Evolutionary conservation across 495 filamentous ascomycete genomes (phyloP).

Genomic region (Aspergillus homomorphus): DNA sequence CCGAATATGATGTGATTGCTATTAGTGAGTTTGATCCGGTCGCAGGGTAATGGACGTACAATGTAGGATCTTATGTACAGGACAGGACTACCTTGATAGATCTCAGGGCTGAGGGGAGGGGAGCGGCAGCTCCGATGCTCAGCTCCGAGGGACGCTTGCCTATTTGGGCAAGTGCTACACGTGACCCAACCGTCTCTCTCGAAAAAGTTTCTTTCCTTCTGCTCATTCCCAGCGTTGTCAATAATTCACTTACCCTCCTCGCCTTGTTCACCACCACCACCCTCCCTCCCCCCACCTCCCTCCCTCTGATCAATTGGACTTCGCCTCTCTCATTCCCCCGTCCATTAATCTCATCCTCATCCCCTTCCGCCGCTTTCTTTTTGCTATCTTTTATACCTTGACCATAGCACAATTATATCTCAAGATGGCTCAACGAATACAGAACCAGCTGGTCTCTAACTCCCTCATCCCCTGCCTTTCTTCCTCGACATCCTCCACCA

Average conservation of each 20-base stretch:
- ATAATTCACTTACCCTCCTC: not conserved
- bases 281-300: constrained; percentile 14
- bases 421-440: constrained; percentile 47
- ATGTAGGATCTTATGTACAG: no score
- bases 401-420: constrained; percentile 2
- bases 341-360: constrained; percentile 21
- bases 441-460: constrained; percentile 37
- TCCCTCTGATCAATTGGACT: constrained; percentile 3
- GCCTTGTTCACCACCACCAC: constrained; percentile 9
- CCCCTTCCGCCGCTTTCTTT: not conserved
- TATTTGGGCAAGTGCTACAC: constrained; percentile 10
- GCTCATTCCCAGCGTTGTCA: not conserved
- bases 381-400: not conserved
- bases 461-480: constrained; percentile 40
- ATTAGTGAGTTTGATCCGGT: no score
- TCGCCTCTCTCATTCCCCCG: constrained; percentile 9
- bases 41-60: no score
- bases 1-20: no score
- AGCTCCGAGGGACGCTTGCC: no score
- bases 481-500: constrained; percentile 21
- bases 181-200: constrained; percentile 13
- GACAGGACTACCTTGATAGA: no score
- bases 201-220: constrained; percentile 41
- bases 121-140: no score
- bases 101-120: no score